Base-by-base conservation (phyloP, 441 rosid species). In the Rhodomyrtus psidioides region DNA sequence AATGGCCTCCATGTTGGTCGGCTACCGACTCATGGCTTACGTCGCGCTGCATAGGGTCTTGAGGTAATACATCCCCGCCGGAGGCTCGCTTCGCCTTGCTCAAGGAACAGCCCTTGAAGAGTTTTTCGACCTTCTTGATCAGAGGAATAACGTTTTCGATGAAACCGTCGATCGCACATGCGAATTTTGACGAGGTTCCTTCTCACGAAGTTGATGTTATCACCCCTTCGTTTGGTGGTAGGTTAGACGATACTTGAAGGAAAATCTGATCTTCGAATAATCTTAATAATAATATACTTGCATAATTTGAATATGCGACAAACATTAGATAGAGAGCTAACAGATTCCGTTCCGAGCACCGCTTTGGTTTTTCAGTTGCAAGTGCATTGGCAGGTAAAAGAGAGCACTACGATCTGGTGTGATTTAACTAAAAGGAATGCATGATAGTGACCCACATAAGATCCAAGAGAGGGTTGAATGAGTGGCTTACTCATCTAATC, bases 1-100 rank as follows among this genome's bases (percentile, higher is more conserved):
- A 53, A 95, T 95, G 99, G 98, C 93, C 30, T 86, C 94, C 55
- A 97, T 95, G 99, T 88, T 97, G 90, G 92, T 95, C 30, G 98
- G 96, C 30, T 97, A 97, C 87, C 93, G 99, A 55, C 88, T 97
- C 76, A 28, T 95, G 27, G 99, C 98, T 6, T 97, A 95, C 84
- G 86, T 94, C 86, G 98, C 98, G 23, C 92, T 97, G 88, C 95
- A 92, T 75, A 93, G 95, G 62, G 96, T 95, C 82, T 91, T 90
- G 88, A 87, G 93, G 96, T 90, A 93, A 91, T 90, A 82, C 87
- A 62, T 26, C 7, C 49, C 49, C 8, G 9, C 49, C 6, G 9
- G 58, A 28, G 83, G 49, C 17, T 28, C 49, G 49, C 57, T 55
- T 30, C 6, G 26, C 27, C n/a, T 39, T 53, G 26, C 83, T 55